Evolutionary conservation across 495 filamentous ascomycete species (phyloP).

Genomic region (Immersiella caudata): DNA sequence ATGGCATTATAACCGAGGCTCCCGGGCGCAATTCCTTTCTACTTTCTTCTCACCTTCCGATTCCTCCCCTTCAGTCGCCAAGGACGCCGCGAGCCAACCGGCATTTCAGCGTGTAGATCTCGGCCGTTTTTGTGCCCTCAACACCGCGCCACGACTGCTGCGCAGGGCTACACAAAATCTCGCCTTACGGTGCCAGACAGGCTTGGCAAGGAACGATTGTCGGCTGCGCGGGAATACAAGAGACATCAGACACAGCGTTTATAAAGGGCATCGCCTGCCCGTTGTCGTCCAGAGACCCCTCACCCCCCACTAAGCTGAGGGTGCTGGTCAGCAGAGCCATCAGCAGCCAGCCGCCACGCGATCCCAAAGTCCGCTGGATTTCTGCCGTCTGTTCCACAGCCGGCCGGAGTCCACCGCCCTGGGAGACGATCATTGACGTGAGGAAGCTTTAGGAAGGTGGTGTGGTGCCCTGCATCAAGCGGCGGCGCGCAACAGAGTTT

Average conservation of each 20-base stretch:
- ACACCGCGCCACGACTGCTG: slow-evolving; percentile 34
- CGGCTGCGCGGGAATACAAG: slow-evolving; percentile 10
- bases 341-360: slow-evolving; percentile 17
- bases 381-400: slow-evolving; percentile 15
- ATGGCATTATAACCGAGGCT: slow-evolving; percentile 26
- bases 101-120: slow-evolving; percentile 36
- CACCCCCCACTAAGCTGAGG: neutral
- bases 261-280: neutral
- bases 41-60: slow-evolving; percentile 13
- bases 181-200: slow-evolving; percentile 27
- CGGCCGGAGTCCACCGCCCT: neutral
- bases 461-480: slow-evolving; percentile 23
- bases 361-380: neutral
- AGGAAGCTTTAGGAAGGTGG: slow-evolving; percentile 8
- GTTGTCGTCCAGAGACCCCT: neutral
- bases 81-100: slow-evolving; percentile 31
- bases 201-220: slow-evolving; percentile 38
- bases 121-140: slow-evolving; percentile 31
- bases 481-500: slow-evolving; percentile 23
- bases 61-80: slow-evolving; percentile 25
- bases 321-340: slow-evolving; percentile 9
- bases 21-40: slow-evolving; percentile 18
- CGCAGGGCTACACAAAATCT: slow-evolving; percentile 41
- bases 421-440: slow-evolving; percentile 9
- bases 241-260: neutral